Evolutionary conservation across 2,329 filamentous ascomycete genomes (phyloP).

Genomic region (Pseudopithomyces chartarum): DNA sequence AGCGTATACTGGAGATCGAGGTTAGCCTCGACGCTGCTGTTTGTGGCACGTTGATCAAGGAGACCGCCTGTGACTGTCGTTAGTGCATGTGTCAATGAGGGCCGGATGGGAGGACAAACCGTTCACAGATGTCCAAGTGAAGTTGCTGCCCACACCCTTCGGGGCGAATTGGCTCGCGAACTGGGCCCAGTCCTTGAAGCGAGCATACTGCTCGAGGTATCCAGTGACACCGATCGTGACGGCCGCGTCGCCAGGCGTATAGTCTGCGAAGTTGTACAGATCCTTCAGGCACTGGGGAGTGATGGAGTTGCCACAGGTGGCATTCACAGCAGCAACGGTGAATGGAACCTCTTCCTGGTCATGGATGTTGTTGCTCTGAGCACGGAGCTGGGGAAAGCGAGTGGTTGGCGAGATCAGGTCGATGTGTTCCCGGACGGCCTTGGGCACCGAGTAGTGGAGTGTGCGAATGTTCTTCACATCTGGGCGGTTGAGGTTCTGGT

Average conservation of each 20-base stretch:
- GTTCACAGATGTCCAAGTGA: slow-evolving; percentile 50
- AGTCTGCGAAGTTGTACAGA: slow-evolving; percentile 51
- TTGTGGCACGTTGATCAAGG: slow-evolving; percentile 40
- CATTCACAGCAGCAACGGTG: slow-evolving; percentile 32
- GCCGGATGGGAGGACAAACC: slow-evolving; percentile 33
- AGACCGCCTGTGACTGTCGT: slow-evolving; percentile 24
- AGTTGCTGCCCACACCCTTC: slow-evolving; percentile 49
- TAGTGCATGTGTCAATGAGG: slow-evolving; percentile 8
- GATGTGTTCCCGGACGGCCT: slow-evolving; percentile 58
- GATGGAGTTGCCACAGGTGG: slow-evolving; percentile 50
- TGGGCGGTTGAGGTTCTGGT: slow-evolving; percentile 53
- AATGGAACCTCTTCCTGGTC: slow-evolving; percentile 29
- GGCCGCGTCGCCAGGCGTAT: slow-evolving; percentile 44
- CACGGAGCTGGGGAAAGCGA: slow-evolving; percentile 59
- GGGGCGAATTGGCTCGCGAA: slow-evolving; percentile 50
- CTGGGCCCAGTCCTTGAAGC: slow-evolving; percentile 50
- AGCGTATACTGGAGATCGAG: slow-evolving; percentile 57
- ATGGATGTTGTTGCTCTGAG: slow-evolving; percentile 47
- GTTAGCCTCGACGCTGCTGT: slow-evolving; percentile 55
- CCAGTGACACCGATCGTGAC: slow-evolving; percentile 52
- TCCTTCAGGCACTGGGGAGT: slow-evolving; percentile 54
- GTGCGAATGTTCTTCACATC: slow-evolving; percentile 57
- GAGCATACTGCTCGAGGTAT: slow-evolving; percentile 56
- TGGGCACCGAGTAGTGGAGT: slow-evolving; percentile 66
- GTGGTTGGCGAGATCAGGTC: slow-evolving; percentile 70